A percentile compares a stretch with the other conserved stretches of the same genome.
Conservation (phyloP, 495 filamentous ascomycete genomes). For the Penicillium crystallinum region DNA sequence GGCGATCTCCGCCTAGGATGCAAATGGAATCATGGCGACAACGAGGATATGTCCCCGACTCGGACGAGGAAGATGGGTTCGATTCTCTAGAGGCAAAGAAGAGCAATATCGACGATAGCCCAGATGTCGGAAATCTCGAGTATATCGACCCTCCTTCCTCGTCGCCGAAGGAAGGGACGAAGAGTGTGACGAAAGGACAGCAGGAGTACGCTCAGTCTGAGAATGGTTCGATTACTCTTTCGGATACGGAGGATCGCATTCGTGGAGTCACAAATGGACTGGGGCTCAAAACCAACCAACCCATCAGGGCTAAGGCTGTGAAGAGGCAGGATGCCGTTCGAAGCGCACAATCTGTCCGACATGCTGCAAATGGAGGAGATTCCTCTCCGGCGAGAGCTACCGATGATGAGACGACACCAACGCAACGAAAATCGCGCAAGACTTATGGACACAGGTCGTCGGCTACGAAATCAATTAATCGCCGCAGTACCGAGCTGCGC, state of each 20-base stretch:
- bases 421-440: conserved; percentile 1
- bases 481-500: not conserved
- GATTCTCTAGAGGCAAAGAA: conserved; percentile 30
- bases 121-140: conserved; percentile 9
- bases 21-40: conserved; percentile 60
- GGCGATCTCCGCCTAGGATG: conserved; percentile 33
- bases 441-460: conserved; percentile 14
- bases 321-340: not conserved
- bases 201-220: not conserved
- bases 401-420: conserved; percentile 2
- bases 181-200: not conserved
- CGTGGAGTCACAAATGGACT: not conserved
- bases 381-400: not conserved
- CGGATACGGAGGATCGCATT: not conserved
- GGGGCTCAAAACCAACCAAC: not conserved
- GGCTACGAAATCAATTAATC: conserved; percentile 4
- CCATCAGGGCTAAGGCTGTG: not conserved
- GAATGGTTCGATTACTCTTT: conserved; percentile 3
- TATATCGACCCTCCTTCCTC: conserved; percentile 16
- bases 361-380: not conserved
- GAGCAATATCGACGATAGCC: conserved; percentile 3
- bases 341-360: not conserved
- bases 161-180: not conserved
- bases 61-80: conserved; percentile 54
- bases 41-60: conserved; percentile 59